Conservation (phyloP, 208 protist genomes). For the Leishmania major region DNA sequence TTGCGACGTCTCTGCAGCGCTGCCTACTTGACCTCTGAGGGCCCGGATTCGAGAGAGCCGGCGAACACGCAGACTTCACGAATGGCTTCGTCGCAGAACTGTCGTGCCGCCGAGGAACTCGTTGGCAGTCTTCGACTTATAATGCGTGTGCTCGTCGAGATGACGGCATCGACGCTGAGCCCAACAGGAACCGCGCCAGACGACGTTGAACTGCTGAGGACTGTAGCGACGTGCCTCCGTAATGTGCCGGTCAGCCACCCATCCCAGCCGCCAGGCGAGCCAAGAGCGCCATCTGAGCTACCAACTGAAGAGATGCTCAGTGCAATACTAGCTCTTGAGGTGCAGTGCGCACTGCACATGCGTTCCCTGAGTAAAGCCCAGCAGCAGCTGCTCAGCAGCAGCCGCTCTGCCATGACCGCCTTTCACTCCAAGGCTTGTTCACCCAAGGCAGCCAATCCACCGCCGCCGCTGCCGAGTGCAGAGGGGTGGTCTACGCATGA, state of each 20-base stretch:
- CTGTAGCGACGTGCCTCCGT: constrained; percentile 27
- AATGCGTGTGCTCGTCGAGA: not conserved
- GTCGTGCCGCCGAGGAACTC: constrained; percentile 8
- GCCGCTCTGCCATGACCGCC: not conserved
- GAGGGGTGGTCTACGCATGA: not conserved
- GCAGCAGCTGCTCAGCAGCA: not conserved
- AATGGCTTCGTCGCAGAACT: constrained; percentile 3
- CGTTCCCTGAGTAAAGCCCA: constrained; percentile 2
- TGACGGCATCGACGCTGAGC: not conserved
- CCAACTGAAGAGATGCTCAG: constrained; percentile 10
- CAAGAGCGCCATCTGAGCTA: too few relatives aligned
- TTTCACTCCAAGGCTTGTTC: not conserved
- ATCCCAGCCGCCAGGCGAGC: not conserved
- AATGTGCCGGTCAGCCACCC: constrained; percentile 14
- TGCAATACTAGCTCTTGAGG: constrained; percentile 19
- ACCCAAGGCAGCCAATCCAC: not conserved
- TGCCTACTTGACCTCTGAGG: not conserved
- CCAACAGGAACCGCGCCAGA: not conserved
- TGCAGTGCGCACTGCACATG: constrained; percentile 21
- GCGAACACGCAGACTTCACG: too few relatives aligned
- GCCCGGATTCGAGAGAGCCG: not conserved
- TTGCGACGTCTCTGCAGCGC: constrained; percentile 16
- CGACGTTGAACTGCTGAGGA: constrained; percentile 24
- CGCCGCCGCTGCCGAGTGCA: not conserved
- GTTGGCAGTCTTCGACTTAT: constrained; percentile 15